A percentile compares a stretch with the other conserved stretches of the same genome.
Conservation (phyloP, 2,329 filamentous ascomycete genomes). For the Sclerotinia glacialis region DNA sequence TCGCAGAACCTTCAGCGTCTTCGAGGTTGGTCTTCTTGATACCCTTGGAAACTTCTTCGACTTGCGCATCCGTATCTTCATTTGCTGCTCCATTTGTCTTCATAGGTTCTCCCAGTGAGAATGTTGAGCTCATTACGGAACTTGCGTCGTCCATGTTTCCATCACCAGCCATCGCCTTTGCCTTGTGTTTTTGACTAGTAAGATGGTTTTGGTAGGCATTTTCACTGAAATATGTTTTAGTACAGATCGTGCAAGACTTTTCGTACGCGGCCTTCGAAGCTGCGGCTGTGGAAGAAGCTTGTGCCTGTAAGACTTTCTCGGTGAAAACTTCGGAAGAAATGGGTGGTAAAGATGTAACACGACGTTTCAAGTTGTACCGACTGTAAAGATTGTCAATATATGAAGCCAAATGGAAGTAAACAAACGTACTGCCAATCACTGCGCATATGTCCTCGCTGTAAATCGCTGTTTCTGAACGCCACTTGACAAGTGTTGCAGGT, state of each 20-base stretch:
- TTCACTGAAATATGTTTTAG: slow-evolving; percentile 93
- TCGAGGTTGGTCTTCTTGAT: slow-evolving; percentile 63
- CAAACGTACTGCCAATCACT: slow-evolving; percentile 91
- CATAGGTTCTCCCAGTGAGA: slow-evolving; percentile 76
- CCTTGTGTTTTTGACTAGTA: slow-evolving; percentile 83
- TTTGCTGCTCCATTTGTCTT: slow-evolving; percentile 53
- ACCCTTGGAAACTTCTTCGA: slow-evolving; percentile 73
- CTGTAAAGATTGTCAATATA: slow-evolving; percentile 46
- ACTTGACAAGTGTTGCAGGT: slow-evolving; percentile 99
- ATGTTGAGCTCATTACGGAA: slow-evolving; percentile 86
- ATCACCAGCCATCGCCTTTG: slow-evolving; percentile 50
- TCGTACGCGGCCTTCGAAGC: slow-evolving; percentile 88
- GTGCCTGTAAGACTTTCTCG: slow-evolving; percentile 90
- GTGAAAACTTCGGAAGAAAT: slow-evolving; percentile 91
- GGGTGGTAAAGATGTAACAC: slow-evolving; percentile 84
- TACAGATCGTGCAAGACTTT: slow-evolving; percentile 75
- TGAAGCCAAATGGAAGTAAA: slow-evolving; percentile 17
- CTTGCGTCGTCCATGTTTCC: slow-evolving; percentile 62
- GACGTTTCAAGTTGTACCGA: slow-evolving; percentile 93
- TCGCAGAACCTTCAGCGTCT: slow-evolving; percentile 38
- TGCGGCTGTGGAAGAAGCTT: slow-evolving; percentile 78
- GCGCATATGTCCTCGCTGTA: slow-evolving; percentile 95
- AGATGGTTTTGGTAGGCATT: slow-evolving; percentile 94
- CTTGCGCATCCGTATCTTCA: slow-evolving; percentile 69
- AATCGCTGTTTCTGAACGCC: slow-evolving; percentile 88